A percentile compares a stretch with the other conserved stretches of the same genome.
These are phyloP conservation scores for Vanilla planifolia DNA, from an alignment of 106 monocot species.

Conservation along the genomic window DNA sequence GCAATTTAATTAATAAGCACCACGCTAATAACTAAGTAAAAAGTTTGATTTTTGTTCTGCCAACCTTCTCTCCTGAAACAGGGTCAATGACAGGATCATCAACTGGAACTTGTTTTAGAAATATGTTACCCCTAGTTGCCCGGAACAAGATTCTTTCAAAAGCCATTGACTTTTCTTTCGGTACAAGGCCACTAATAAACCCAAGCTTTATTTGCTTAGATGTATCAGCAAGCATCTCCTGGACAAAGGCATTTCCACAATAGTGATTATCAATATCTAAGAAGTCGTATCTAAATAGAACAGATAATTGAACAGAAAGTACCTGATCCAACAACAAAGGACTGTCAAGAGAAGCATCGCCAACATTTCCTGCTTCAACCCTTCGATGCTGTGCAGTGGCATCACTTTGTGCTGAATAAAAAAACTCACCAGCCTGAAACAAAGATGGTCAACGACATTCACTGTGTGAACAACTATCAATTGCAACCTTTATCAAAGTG, in stretches of 20 bases:
- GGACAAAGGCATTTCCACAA: slow-evolving; percentile 7
- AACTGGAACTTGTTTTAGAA: slow-evolving; percentile 65
- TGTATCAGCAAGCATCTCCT: slow-evolving; percentile 82
- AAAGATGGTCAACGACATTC: neutral
- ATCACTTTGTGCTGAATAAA: slow-evolving; percentile 67
- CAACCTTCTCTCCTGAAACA: slow-evolving; percentile 87
- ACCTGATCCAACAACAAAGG: slow-evolving; percentile 82
- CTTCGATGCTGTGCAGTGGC: slow-evolving; percentile 80
- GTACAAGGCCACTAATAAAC: slow-evolving; percentile 91
- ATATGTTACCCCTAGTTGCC: slow-evolving; percentile 94
- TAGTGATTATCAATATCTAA: neutral
- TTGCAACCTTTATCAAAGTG: neutral
- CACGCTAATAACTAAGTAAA: neutral
- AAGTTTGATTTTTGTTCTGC: no score
- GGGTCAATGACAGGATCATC: slow-evolving; percentile 90
- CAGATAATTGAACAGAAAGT: neutral
- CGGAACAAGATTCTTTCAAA: slow-evolving; percentile 98
- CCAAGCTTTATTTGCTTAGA: slow-evolving; percentile 97
- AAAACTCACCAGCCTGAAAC: slow-evolving; percentile 83
- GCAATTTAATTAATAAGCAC: neutral
- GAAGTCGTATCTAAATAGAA: neutral
- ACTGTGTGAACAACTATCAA: neutral
- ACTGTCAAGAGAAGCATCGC: slow-evolving; percentile 61
- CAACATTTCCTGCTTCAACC: slow-evolving; percentile 42
- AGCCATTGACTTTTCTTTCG: slow-evolving; percentile 84